phyloP scores from a whole-genome alignment of 345 rosid species.

The Linum trigynum region DNA sequence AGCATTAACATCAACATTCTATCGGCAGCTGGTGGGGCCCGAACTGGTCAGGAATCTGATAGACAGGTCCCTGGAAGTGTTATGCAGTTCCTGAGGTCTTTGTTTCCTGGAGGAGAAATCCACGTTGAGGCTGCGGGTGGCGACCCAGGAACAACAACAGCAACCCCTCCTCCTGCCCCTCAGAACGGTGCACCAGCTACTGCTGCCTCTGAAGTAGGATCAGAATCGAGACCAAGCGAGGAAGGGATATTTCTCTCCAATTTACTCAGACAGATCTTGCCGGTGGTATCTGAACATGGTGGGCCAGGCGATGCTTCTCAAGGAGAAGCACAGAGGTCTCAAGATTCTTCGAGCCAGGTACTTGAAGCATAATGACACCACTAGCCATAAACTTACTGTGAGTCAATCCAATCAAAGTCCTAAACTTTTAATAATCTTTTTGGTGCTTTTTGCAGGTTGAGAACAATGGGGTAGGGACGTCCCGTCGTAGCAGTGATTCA shows the following conservation, averaged over 20 bases:
- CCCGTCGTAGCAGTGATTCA: slow-evolving; percentile 3
- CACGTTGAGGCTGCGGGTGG: slow-evolving; percentile 31
- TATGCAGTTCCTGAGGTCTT: slow-evolving; percentile 37
- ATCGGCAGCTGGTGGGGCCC: slow-evolving; percentile 32
- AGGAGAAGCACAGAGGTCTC: slow-evolving; percentile 17
- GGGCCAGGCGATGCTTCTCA: slow-evolving; percentile 13
- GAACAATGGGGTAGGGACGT: slow-evolving; percentile 7
- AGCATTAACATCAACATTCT: slow-evolving; percentile 30
- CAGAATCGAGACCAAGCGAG: slow-evolving; percentile 32
- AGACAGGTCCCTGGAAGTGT: slow-evolving; percentile 35
- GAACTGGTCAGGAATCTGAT: slow-evolving; percentile 37
- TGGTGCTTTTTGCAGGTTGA: neutral
- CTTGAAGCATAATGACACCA: neutral
- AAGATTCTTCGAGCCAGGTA: neutral
- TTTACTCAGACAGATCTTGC: slow-evolving; percentile 58
- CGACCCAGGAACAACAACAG: slow-evolving; percentile 16
- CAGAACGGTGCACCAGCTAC: slow-evolving; percentile 23
- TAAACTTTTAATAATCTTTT: neutral
- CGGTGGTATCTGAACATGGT: slow-evolving; percentile 34
- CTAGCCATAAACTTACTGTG: neutral
- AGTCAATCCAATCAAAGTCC: neutral
- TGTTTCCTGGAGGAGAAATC: slow-evolving; percentile 54
- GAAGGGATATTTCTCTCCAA: slow-evolving; percentile 57
- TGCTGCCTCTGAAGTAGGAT: slow-evolving; percentile 15
- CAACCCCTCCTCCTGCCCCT: slow-evolving; percentile 13